phyloP scores from a whole-genome alignment of 2,329 filamentous ascomycete genomes.

The Metarhizium robertsii region DNA sequence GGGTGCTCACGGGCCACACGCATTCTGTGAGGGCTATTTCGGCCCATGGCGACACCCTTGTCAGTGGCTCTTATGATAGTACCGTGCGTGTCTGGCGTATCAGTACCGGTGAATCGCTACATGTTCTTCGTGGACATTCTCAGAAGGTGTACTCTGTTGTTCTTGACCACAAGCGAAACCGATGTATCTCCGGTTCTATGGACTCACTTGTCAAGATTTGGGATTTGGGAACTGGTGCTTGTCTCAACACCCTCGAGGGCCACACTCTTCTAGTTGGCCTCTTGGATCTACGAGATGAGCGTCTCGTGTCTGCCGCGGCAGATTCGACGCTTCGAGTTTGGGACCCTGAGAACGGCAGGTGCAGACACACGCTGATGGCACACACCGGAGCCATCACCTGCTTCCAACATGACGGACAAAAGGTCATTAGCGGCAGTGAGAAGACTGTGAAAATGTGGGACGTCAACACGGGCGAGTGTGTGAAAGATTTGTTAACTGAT shows the following conservation, averaged over 20 bases:
- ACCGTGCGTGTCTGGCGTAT: slow-evolving; percentile 96
- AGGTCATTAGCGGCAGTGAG: slow-evolving; percentile 94
- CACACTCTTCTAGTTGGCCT: slow-evolving; percentile 88
- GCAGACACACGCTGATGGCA: slow-evolving; percentile 80
- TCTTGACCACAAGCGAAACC: slow-evolving; percentile 79
- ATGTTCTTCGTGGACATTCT: slow-evolving; percentile 75
- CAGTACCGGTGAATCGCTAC: slow-evolving; percentile 81
- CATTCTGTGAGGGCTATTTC: slow-evolving; percentile 96
- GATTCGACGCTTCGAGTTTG: slow-evolving; percentile 94
- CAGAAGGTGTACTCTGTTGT: slow-evolving; percentile 98
- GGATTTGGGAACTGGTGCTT: slow-evolving; percentile 79
- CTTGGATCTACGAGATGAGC: slow-evolving; percentile 79
- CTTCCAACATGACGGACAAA: slow-evolving; percentile 94
- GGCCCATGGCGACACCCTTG: slow-evolving; percentile 88
- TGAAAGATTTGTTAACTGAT: slow-evolving; percentile 86
- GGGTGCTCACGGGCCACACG: slow-evolving; percentile 74
- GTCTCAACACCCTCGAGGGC: slow-evolving; percentile 83
- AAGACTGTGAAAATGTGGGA: slow-evolving; percentile 99
- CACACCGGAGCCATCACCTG: slow-evolving; percentile 97
- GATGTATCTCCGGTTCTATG: slow-evolving; percentile 97
- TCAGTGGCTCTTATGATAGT: slow-evolving; percentile 94
- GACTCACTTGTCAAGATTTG: slow-evolving; percentile 97
- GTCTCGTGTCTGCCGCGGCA: slow-evolving; percentile 87
- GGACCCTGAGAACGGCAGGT: slow-evolving; percentile 89
- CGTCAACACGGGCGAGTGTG: slow-evolving; percentile 80